phyloP scores from a whole-genome alignment of 345 rosid species.

The Moringa oleifera region DNA sequence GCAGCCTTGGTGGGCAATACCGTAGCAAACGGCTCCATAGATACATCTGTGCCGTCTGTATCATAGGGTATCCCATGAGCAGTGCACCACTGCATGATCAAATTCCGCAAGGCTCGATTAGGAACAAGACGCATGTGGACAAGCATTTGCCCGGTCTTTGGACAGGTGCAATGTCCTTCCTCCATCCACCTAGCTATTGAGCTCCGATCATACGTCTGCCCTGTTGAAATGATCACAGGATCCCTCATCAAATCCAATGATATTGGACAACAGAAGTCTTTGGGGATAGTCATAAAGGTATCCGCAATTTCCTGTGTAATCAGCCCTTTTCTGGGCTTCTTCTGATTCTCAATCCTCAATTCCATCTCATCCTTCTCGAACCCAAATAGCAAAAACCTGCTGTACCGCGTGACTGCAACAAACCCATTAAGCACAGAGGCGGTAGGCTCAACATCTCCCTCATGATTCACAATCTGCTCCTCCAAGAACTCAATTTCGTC shows the following conservation, averaged over 20 bases:
- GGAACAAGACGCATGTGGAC: slow-evolving; percentile 62
- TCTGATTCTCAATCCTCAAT: slow-evolving; percentile 36
- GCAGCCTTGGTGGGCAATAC: slow-evolving; percentile 75
- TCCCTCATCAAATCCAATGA: slow-evolving; percentile 87
- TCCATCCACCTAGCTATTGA: slow-evolving; percentile 90
- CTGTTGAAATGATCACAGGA: slow-evolving; percentile 83
- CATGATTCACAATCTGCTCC: slow-evolving; percentile 82
- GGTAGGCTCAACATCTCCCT: slow-evolving; percentile 81
- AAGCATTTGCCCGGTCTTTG: slow-evolving; percentile 81
- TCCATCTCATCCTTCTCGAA: slow-evolving; percentile 56
- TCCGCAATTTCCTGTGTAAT: slow-evolving; percentile 69
- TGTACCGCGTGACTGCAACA: slow-evolving; percentile 71
- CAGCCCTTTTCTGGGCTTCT: slow-evolving; percentile 54
- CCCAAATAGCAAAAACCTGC: slow-evolving; percentile 72
- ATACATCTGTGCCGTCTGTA: slow-evolving; percentile 42
- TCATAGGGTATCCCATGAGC: slow-evolving; percentile 68
- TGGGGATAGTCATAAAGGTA: slow-evolving; percentile 58
- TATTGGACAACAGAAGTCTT: slow-evolving; percentile 85
- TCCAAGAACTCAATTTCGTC: slow-evolving; percentile 81
- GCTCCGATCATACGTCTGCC: slow-evolving; percentile 88
- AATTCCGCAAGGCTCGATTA: slow-evolving; percentile 75
- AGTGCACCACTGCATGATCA: slow-evolving; percentile 78
- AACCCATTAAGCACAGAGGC: slow-evolving; percentile 79
- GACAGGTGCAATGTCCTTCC: slow-evolving; percentile 84
- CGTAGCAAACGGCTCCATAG: slow-evolving; percentile 45